Base-by-base conservation (phyloP, 441 rosid genomes). In the Croton setiger region DNA sequence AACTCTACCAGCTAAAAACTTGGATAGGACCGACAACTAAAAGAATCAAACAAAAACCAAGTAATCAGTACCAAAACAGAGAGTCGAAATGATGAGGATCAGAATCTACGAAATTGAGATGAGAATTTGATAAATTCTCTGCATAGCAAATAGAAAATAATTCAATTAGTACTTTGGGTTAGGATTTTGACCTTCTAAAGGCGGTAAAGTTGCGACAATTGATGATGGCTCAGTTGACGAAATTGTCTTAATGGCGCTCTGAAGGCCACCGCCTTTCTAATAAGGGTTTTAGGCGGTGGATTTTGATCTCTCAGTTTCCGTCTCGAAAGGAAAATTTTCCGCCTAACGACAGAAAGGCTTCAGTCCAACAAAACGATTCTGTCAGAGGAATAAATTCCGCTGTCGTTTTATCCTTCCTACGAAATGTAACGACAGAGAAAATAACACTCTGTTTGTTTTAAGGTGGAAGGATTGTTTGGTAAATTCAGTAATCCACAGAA, bases 181-280 rank as follows among this genome's bases (percentile, higher is more conserved):
- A 62, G 66, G 37, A 62, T 62, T 43, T 39, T 2, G 53, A 62
- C 66, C 51, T 61, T 37, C 37, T 23, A 21, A 44, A 43, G 20
- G 36, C 49, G 51, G 31, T 18, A 47, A 20, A 27, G 64, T n/a
- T n/a, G n/a, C n/a, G n/a, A n/a, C n/a, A n/a, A n/a, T n/a, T n/a
- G n/a, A n/a, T n/a, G n/a, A n/a, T n/a, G n/a, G n/a, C n/a, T n/a
- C n/a, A n/a, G n/a, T 27, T 20, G 27, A 61, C 51, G 21, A 11
- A 7, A 0, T 17, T 36, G 66, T 27, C 31, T 2, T 0, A 27
- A 27, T 27, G 31, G 31, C 1, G 31, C 31, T 27, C 1, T 27
- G 31, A 27, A 27, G 31, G 31, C 31, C 1, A 27, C 31, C 31
- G 31, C 31, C 31, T 27, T 27, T 27, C 31, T 27, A 27, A 27